These are phyloP conservation scores for Rhodotorula mucilaginosa DNA, from an alignment of 1,284 basidiomycete genomes.

Conservation along the genomic window DNA sequence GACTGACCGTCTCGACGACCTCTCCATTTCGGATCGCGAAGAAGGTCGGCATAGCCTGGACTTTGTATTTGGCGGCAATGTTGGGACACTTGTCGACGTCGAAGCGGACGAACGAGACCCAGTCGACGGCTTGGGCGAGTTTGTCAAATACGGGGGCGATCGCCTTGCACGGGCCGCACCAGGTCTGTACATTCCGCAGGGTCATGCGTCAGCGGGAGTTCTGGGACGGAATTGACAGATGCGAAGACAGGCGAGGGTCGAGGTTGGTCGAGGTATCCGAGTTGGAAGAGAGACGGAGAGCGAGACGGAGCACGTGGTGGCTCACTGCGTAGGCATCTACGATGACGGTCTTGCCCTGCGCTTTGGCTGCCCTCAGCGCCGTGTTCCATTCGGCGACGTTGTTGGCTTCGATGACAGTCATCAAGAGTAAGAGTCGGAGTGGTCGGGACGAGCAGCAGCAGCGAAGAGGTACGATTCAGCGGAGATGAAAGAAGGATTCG, in stretches of 20 bases:
- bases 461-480: neutral
- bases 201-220: constrained; percentile 1
- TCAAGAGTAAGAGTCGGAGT: neutral
- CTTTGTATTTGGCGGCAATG: constrained; percentile 40
- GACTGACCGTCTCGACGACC: constrained; percentile 36
- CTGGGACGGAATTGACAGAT: neutral
- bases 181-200: neutral
- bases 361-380: constrained; percentile 27
- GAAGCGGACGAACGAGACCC: constrained; percentile 40
- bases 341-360: constrained; percentile 35
- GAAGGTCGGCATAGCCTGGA: constrained; percentile 44
- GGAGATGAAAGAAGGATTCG: no score
- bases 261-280: no score
- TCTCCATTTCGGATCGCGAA: constrained; percentile 38
- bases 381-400: constrained; percentile 39
- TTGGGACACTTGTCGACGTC: constrained; percentile 41
- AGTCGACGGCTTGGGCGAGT: constrained; percentile 3
- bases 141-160: constrained; percentile 26
- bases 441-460: neutral
- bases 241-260: no score
- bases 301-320: no score
- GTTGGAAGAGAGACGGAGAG: no score
- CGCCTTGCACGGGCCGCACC: constrained; percentile 33
- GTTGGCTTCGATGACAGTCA: constrained; percentile 32
- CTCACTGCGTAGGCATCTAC: constrained; percentile 21